These are phyloP conservation scores for Aspergillus diversus DNA, from an alignment of 495 filamentous ascomycete genomes.

Conservation along the genomic window DNA sequence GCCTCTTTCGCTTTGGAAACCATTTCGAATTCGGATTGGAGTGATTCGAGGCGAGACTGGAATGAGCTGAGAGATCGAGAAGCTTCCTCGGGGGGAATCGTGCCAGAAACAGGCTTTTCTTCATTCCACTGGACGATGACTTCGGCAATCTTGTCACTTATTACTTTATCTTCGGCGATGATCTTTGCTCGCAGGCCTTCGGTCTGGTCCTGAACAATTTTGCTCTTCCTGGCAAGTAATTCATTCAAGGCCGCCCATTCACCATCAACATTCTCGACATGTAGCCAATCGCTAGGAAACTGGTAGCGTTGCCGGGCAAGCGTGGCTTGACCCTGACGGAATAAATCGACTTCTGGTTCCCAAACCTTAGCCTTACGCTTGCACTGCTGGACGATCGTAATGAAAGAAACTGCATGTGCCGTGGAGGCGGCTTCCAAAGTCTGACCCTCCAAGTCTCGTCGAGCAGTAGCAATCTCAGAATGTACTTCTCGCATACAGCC, in stretches of 20 bases:
- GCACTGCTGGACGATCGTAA: slow-evolving; percentile 94
- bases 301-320: slow-evolving; percentile 88
- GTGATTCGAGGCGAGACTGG: slow-evolving; percentile 75
- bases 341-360: slow-evolving; percentile 94
- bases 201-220: slow-evolving; percentile 93
- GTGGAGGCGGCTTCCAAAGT: slow-evolving; percentile 91
- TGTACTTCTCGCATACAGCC: slow-evolving; percentile 87
- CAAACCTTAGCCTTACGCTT: slow-evolving; percentile 90
- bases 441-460: slow-evolving; percentile 85
- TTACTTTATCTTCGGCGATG: slow-evolving; percentile 86
- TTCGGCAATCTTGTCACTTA: slow-evolving; percentile 82
- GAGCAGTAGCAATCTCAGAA: slow-evolving; percentile 83
- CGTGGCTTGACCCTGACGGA: slow-evolving; percentile 91
- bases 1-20: slow-evolving; percentile 96
- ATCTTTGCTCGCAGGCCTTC: slow-evolving; percentile 97
- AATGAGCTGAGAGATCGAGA: slow-evolving; percentile 78
- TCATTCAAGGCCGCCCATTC: slow-evolving; percentile 93
- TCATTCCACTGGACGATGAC: slow-evolving; percentile 86
- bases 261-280: slow-evolving; percentile 89
- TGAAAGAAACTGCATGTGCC: slow-evolving; percentile 95
- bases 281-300: slow-evolving; percentile 90
- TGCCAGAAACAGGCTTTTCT: slow-evolving; percentile 95
- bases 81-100: slow-evolving; percentile 84
- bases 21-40: slow-evolving; percentile 89
- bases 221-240: slow-evolving; percentile 82